phyloP scores from a whole-genome alignment of 768 basidiomycete genomes.

The Kwoniella sp. region DNA sequence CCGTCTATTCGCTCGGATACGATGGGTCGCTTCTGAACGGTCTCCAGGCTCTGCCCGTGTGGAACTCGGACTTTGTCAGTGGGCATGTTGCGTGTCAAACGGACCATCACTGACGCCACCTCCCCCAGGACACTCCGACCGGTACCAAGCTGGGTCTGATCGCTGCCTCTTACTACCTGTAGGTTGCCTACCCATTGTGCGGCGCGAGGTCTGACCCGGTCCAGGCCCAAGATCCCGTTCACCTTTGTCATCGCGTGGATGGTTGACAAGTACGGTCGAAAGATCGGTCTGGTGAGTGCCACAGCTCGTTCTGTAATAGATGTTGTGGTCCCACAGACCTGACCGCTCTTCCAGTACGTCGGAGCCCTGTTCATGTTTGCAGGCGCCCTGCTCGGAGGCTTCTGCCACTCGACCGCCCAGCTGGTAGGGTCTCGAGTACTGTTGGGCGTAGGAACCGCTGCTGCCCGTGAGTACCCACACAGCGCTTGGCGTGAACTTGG shows the following conservation, averaged over 20 bases:
- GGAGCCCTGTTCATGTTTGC: constrained; percentile 26
- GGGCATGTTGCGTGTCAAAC: not conserved
- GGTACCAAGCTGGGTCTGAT: constrained; percentile 30
- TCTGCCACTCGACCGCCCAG: constrained; percentile 11
- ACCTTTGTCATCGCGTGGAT: constrained; percentile 23
- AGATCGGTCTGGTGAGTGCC: constrained; percentile 15
- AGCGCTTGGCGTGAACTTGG: not conserved
- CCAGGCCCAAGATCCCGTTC: constrained; percentile 22
- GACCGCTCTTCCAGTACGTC: constrained; percentile 7
- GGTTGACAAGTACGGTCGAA: constrained; percentile 23
- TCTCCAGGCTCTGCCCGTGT: constrained; percentile 26
- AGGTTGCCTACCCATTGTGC: not conserved
- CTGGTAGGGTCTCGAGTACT: constrained; percentile 26
- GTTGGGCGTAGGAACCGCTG: constrained; percentile 54
- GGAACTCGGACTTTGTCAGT: constrained; percentile 20
- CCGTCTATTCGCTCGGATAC: constrained; percentile 22
- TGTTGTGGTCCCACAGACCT: no score
- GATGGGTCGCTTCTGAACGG: constrained; percentile 35
- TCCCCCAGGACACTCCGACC: constrained; percentile 6
- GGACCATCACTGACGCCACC: not conserved
- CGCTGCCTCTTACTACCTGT: constrained; percentile 27
- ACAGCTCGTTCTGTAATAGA: not conserved
- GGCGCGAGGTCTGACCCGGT: not conserved
- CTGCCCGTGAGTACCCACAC: constrained; percentile 56
- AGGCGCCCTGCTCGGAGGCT: constrained; percentile 20